A percentile compares a stretch with the other conserved stretches of the same genome.
Conservation (phyloP, 805 yeast genomes). For the Barnettozyma populi region DNA sequence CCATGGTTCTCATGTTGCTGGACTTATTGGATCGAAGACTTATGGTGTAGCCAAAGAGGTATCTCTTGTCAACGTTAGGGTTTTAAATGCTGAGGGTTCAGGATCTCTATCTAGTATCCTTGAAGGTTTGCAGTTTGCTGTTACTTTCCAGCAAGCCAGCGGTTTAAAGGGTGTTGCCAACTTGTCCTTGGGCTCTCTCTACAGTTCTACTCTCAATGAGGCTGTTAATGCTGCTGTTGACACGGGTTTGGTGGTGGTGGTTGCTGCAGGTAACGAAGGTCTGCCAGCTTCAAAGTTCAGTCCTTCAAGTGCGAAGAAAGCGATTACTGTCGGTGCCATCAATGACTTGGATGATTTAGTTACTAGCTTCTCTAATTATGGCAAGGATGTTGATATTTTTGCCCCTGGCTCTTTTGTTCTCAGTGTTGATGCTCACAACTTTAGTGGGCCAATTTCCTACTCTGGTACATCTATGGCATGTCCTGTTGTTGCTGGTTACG, state of each 20-base stretch:
- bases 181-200: slow-evolving; percentile 71
- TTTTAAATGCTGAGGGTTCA: slow-evolving; percentile 56
- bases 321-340: slow-evolving; percentile 83
- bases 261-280: slow-evolving; percentile 83
- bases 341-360: slow-evolving; percentile 64
- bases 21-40: slow-evolving; percentile 70
- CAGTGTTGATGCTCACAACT: slow-evolving; percentile 40
- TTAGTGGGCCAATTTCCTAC: slow-evolving; percentile 24
- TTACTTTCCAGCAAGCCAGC: slow-evolving; percentile 40
- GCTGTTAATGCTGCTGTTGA: slow-evolving; percentile 72
- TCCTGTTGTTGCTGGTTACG: slow-evolving; percentile 64
- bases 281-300: slow-evolving; percentile 71
- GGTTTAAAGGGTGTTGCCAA: slow-evolving; percentile 59
- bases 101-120: slow-evolving; percentile 62
- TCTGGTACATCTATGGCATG: slow-evolving; percentile 84
- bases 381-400: slow-evolving; percentile 74
- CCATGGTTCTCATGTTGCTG: slow-evolving; percentile 94
- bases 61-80: slow-evolving; percentile 63
- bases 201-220: slow-evolving; percentile 56
- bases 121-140: slow-evolving; percentile 61
- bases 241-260: slow-evolving; percentile 65
- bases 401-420: slow-evolving; percentile 72
- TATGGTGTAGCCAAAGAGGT: slow-evolving; percentile 80
- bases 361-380: slow-evolving; percentile 84
- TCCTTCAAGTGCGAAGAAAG: slow-evolving; percentile 72